phyloP scores from a whole-genome alignment of 176 grass and related monocot species.

The Oryza meridionalis region DNA sequence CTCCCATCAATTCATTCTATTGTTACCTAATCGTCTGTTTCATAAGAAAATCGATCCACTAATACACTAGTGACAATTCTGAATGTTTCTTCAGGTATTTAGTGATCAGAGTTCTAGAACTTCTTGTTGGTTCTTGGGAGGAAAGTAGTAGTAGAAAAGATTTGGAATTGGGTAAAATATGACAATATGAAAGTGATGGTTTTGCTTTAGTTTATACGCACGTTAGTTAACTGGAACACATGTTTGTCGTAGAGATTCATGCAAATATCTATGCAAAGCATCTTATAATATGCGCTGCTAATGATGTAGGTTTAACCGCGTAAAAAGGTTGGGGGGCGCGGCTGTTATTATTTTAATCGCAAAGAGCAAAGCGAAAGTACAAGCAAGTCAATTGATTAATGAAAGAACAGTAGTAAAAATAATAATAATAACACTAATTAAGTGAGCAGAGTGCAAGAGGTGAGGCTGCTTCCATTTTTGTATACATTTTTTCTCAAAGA shows the following conservation, averaged over 20 bases:
- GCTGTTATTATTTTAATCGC: conserved; percentile 35
- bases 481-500: conserved; percentile 31
- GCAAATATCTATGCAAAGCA: neutral
- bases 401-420: neutral
- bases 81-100: too few species aligned
- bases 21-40: neutral
- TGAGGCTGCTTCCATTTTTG: conserved; percentile 44
- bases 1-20: neutral
- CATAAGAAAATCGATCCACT: neutral
- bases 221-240: conserved; percentile 8
- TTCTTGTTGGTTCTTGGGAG: neutral
- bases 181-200: neutral
- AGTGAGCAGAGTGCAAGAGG: conserved; percentile 1
- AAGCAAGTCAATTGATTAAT: conserved; percentile 43
- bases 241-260: neutral
- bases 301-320: conserved; percentile 38
- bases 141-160: neutral
- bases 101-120: neutral
- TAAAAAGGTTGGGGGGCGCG: neutral
- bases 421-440: too few species aligned
- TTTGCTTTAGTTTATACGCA: conserved; percentile 5
- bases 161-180: neutral
- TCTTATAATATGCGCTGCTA: conserved; percentile 29
- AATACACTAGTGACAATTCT: neutral
- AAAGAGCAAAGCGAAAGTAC: conserved; percentile 45